These are phyloP conservation scores for Trypanosoma boissoni DNA, from an alignment of 208 protist species.

Conservation along the genomic window DNA sequence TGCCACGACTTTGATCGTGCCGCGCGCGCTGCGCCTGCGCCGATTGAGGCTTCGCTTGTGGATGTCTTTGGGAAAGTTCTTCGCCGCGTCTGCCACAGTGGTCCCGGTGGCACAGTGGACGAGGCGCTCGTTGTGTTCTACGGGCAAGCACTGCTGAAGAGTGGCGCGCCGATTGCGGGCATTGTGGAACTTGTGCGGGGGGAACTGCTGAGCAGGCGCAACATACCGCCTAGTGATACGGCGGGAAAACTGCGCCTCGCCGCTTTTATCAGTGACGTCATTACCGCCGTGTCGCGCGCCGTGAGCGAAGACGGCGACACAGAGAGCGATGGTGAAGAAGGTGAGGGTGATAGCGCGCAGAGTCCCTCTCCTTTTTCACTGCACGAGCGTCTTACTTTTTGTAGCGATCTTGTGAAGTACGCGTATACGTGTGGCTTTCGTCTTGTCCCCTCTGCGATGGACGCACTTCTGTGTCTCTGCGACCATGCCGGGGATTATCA, in stretches of 20 bases:
- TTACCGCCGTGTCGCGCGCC: no score
- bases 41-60: slow-evolving; percentile 53
- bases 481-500: slow-evolving; percentile 42
- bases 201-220: slow-evolving; percentile 63
- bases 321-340: background rate
- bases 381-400: slow-evolving; percentile 39
- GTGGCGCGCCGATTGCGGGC: slow-evolving; percentile 22
- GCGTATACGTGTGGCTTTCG: slow-evolving; percentile 42
- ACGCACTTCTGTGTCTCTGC: slow-evolving; percentile 53
- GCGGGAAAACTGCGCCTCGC: slow-evolving; percentile 36
- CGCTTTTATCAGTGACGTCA: slow-evolving; percentile 78
- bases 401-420: slow-evolving; percentile 69
- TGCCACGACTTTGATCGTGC: slow-evolving; percentile 26
- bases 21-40: slow-evolving; percentile 27
- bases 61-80: slow-evolving; percentile 60
- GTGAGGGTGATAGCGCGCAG: slow-evolving; percentile 2
- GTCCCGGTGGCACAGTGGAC: slow-evolving; percentile 39
- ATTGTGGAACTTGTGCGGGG: slow-evolving; percentile 57
- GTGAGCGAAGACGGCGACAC: slow-evolving; percentile 37
- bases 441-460: slow-evolving; percentile 54
- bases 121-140: slow-evolving; percentile 55
- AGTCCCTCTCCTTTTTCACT: slow-evolving; percentile 5
- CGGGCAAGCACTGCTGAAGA: slow-evolving; percentile 59
- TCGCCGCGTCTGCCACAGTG: slow-evolving; percentile 35
- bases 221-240: slow-evolving; percentile 24